phyloP scores from a whole-genome alignment of 805 yeast species.

The Isabelozyma gotoi region DNA sequence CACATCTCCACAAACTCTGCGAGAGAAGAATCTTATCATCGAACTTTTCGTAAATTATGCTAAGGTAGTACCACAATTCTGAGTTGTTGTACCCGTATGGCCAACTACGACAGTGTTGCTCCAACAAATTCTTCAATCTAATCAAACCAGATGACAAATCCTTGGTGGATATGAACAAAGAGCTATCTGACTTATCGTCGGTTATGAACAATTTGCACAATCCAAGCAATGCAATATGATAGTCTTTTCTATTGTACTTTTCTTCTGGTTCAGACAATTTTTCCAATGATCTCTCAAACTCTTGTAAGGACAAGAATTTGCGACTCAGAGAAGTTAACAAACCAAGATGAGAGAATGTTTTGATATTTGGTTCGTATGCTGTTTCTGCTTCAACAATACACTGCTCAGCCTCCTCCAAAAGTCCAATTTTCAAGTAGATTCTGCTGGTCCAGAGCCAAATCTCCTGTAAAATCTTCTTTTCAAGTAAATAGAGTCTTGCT shows the following conservation, averaged over 20 bases:
- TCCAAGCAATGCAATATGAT: constrained; percentile 55
- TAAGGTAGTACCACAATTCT: constrained; percentile 72
- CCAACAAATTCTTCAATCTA: constrained; percentile 49
- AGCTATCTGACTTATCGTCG: constrained; percentile 30
- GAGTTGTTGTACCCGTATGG: constrained; percentile 39
- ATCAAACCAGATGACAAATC: constrained; percentile 65
- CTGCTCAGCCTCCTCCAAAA: constrained; percentile 60
- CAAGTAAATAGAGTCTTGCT: constrained; percentile 11
- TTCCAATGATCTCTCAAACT: constrained; percentile 64
- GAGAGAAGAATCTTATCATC: constrained; percentile 51
- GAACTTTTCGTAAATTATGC: constrained; percentile 58
- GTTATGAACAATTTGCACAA: constrained; percentile 49
- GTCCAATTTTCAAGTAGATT: constrained; percentile 57
- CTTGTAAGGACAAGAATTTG: constrained; percentile 54
- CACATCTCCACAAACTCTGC: constrained; percentile 58
- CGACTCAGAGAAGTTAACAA: constrained; percentile 41
- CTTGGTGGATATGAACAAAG: constrained; percentile 50
- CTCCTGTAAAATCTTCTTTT: constrained; percentile 48
- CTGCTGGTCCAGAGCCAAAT: constrained; percentile 77
- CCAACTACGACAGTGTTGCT: constrained; percentile 34
- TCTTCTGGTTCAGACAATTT: constrained; percentile 27
- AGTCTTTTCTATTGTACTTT: constrained; percentile 28
- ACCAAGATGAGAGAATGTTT: constrained; percentile 52
- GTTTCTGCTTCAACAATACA: constrained; percentile 73
- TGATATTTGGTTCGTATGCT: constrained; percentile 43